Percentiles rank a stretch among this genome's conserved stretches.
phyloP scores from a whole-genome alignment of 768 basidiomycete genomes.

The Tricholoma terreum region DNA sequence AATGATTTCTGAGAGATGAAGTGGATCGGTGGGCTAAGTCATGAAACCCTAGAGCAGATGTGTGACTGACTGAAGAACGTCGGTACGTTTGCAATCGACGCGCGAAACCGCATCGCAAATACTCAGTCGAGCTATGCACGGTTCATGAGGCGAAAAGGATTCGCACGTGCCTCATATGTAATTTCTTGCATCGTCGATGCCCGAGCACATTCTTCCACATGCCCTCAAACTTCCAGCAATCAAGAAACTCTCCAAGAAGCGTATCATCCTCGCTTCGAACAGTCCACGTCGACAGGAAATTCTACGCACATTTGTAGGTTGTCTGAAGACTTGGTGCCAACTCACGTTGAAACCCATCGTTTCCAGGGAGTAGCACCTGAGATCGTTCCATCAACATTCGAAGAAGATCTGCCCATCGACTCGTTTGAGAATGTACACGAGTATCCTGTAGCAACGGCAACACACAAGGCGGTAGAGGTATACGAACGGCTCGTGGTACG shows the following conservation, averaged over 20 bases:
- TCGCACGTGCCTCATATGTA: no score
- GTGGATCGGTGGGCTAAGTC: background rate
- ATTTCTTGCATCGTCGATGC: constrained; percentile 19
- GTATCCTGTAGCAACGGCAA: constrained; percentile 75
- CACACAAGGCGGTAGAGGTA: constrained; percentile 81
- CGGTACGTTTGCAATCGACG: constrained; percentile 53
- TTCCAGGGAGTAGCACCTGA: constrained; percentile 40
- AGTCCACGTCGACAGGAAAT: constrained; percentile 87
- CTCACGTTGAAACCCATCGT: background rate
- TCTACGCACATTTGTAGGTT: constrained; percentile 69
- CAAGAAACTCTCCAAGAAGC: constrained; percentile 69
- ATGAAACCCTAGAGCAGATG: background rate
- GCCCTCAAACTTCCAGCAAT: constrained; percentile 61
- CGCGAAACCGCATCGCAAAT: constrained; percentile 64
- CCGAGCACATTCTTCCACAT: constrained; percentile 56
- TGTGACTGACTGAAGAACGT: constrained; percentile 51
- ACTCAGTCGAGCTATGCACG: no score
- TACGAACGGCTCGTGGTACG: constrained; percentile 72
- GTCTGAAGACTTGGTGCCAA: background rate
- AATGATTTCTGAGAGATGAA: constrained; percentile 76
- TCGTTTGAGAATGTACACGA: constrained; percentile 71
- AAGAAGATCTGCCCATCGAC: constrained; percentile 67
- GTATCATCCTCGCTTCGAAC: constrained; percentile 82
- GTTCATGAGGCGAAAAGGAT: no score
- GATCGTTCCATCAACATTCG: constrained; percentile 53